Evolutionary conservation across 768 basidiomycete species (phyloP).

Genomic region (Suillus weaverae): DNA sequence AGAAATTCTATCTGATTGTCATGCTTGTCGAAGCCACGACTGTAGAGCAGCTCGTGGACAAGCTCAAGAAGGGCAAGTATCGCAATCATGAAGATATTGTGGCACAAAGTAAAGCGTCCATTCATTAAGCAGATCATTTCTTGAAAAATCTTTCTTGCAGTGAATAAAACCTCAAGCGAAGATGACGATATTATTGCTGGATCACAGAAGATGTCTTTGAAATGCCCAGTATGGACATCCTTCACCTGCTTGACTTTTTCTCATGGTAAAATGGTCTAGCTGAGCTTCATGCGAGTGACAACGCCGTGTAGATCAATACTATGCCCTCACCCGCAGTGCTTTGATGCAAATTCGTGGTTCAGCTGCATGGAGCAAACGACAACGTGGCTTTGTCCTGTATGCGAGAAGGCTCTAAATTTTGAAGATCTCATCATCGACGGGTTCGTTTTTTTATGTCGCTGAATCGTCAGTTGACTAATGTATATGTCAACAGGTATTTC

Average conservation of each 20-base stretch:
- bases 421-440: conserved; percentile 92
- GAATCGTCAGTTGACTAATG: background rate
- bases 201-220: conserved; percentile 85
- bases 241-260: conserved; percentile 3
- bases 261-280: conserved; percentile 37
- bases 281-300: conserved; percentile 83
- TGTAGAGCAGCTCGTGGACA: conserved; percentile 68
- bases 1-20: conserved; percentile 88
- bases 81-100: conserved; percentile 63
- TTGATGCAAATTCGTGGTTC: conserved; percentile 93
- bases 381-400: conserved; percentile 93
- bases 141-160: conserved; percentile 35
- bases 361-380: conserved; percentile 96
- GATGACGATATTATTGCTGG: conserved; percentile 95
- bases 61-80: conserved; percentile 67
- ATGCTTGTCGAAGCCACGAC: conserved; percentile 81
- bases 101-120: conserved; percentile 56
- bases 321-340: conserved; percentile 92
- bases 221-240: conserved; percentile 75
- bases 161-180: conserved; percentile 55
- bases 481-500: conserved; percentile 63
- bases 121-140: background rate
- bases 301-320: conserved; percentile 84
- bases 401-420: conserved; percentile 73
- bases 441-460: conserved; percentile 42